A percentile compares a stretch with the other conserved stretches of the same genome.
Evolutionary conservation across 495 filamentous ascomycete genomes (phyloP).

Genomic region (Hypoxylon lenormandii): DNA sequence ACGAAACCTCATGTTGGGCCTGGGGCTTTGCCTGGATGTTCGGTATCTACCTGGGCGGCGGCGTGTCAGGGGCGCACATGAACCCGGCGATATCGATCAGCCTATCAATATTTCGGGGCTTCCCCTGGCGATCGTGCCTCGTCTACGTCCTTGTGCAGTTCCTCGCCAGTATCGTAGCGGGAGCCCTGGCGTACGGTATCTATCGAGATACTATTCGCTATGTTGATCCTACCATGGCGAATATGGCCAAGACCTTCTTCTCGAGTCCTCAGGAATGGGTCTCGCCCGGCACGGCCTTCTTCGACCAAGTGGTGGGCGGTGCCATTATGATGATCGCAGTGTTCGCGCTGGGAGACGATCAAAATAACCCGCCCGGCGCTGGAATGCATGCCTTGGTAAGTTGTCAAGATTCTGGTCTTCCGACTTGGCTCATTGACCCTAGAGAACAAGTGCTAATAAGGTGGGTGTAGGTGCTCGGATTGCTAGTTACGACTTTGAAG

Average conservation of each 20-base stretch:
- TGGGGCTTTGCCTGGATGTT: slow-evolving; percentile 71
- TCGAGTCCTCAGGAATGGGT: slow-evolving; percentile 62
- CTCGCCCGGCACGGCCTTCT: slow-evolving; percentile 61
- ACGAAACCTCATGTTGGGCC: slow-evolving; percentile 56
- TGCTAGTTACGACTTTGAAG: slow-evolving; percentile 58
- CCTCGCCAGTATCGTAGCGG: slow-evolving; percentile 60
- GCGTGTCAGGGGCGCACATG: slow-evolving; percentile 67
- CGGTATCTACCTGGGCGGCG: slow-evolving; percentile 68
- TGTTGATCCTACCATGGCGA: slow-evolving; percentile 51
- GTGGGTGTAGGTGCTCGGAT: slow-evolving; percentile 53
- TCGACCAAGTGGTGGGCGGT: slow-evolving; percentile 64
- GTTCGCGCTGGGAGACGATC: slow-evolving; percentile 67
- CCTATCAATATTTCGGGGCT: slow-evolving; percentile 66
- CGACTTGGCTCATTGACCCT: not conserved
- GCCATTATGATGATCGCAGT: slow-evolving; percentile 60
- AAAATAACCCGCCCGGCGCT: slow-evolving; percentile 66
- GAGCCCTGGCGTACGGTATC: slow-evolving; percentile 60
- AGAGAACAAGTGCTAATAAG: slow-evolving; percentile 18
- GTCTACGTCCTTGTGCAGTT: slow-evolving; percentile 66
- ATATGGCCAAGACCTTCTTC: slow-evolving; percentile 54
- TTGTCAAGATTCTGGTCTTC: not conserved
- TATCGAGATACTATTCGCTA: slow-evolving; percentile 63
- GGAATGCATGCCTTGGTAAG: slow-evolving; percentile 61
- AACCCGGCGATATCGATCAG: slow-evolving; percentile 65
- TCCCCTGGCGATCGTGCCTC: slow-evolving; percentile 59